Conservation (phyloP, 2,329 filamentous ascomycete genomes). For the Cytospora leucostoma region DNA sequence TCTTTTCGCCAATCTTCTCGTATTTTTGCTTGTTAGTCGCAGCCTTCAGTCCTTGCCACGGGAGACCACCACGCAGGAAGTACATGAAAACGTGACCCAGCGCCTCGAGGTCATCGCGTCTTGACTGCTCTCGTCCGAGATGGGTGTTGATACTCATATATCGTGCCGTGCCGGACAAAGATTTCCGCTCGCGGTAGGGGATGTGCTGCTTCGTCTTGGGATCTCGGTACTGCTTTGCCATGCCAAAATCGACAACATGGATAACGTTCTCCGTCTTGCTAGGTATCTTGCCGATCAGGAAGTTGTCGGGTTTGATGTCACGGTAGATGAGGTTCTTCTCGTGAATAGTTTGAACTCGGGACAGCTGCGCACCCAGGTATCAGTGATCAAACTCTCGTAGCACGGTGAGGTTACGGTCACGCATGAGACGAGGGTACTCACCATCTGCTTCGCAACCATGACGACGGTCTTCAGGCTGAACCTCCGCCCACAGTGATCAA, state of each 20-base stretch:
- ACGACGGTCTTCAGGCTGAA: slow-evolving; percentile 98
- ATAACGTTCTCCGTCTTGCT: slow-evolving; percentile 98
- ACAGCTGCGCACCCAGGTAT: slow-evolving; percentile 58
- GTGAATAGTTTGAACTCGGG: slow-evolving; percentile 89
- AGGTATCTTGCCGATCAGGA: slow-evolving; percentile 88
- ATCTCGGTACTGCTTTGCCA: slow-evolving; percentile 99
- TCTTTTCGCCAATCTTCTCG: slow-evolving; percentile 99
- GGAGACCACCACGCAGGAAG: slow-evolving; percentile 69
- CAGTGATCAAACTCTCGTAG: neutral
- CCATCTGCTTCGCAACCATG: slow-evolving; percentile 99
- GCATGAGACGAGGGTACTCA: slow-evolving; percentile 41
- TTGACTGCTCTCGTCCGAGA: slow-evolving; percentile 91
- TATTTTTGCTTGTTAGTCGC: slow-evolving; percentile 94
- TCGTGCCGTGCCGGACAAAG: slow-evolving; percentile 89
- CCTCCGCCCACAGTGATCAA: slow-evolving; percentile 93
- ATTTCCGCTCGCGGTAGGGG: slow-evolving; percentile 95
- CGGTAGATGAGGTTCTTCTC: slow-evolving; percentile 99
- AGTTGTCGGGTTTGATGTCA: slow-evolving; percentile 99
- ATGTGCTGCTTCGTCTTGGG: slow-evolving; percentile 99
- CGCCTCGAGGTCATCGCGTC: slow-evolving; percentile 93
- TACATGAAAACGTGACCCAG: slow-evolving; percentile 76
- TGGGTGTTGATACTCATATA: slow-evolving; percentile 99
- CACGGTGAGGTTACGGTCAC: neutral
- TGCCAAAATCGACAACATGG: slow-evolving; percentile 97
- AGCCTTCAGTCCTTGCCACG: slow-evolving; percentile 73